These are phyloP conservation scores for Noccaea caerulescens DNA, from an alignment of 345 rosid genomes.

Conservation along the genomic window DNA sequence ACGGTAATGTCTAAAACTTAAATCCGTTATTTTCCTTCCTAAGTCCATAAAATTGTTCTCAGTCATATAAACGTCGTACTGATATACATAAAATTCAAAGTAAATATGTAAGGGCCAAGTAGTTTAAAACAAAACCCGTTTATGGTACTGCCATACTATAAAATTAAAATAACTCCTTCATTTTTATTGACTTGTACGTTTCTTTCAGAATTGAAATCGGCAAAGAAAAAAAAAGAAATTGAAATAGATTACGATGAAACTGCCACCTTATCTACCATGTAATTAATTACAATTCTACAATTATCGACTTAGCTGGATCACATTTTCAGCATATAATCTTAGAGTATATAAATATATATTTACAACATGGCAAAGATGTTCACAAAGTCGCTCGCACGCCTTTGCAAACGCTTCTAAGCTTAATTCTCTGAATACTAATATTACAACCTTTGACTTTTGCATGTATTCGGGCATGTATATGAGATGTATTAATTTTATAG, in stretches of 20 bases:
- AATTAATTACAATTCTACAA: slow-evolving; percentile 16
- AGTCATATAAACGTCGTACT: slow-evolving; percentile 29
- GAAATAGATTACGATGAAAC: slow-evolving; percentile 5
- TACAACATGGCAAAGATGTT: slow-evolving; percentile 35
- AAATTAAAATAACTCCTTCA: background rate
- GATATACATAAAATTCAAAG: background rate
- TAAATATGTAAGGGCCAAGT: slow-evolving; percentile 8
- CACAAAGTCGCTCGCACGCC: slow-evolving; percentile 44
- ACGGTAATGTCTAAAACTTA: slow-evolving; percentile 2
- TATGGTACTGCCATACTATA: background rate
- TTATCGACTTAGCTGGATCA: slow-evolving; percentile 36
- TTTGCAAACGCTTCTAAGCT: slow-evolving; percentile 22
- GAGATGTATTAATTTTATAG: background rate
- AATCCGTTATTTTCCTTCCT: background rate
- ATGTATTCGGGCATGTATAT: slow-evolving; percentile 15
- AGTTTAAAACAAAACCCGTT: background rate
- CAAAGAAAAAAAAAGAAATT: slow-evolving; percentile 2
- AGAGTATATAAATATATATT: background rate
- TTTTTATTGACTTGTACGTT: slow-evolving; percentile 20
- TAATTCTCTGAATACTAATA: slow-evolving; percentile 10
- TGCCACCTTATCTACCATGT: slow-evolving; percentile 21
- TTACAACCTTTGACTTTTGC: slow-evolving; percentile 28
- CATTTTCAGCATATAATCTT: slow-evolving; percentile 7
- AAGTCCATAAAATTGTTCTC: background rate
- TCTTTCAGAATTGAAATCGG: background rate